Evolutionary conservation across 192 early-diverging fungal species (phyloP), one percentile per base, ranked within the genome.

Genomic region (Linnemannia zychae): DNA sequence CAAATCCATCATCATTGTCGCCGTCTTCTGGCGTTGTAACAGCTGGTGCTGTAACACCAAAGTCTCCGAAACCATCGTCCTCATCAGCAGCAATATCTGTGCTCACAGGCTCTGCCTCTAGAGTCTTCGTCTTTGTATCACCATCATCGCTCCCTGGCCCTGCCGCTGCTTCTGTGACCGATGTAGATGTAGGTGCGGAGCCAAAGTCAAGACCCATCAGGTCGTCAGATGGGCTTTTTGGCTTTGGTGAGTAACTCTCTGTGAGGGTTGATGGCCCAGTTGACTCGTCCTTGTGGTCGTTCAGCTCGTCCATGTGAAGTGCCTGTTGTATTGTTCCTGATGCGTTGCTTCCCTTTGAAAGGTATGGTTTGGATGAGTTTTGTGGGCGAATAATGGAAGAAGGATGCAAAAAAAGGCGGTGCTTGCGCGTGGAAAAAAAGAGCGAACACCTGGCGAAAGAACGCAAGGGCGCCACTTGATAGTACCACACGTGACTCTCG

Each of bases 21-120:
- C 50, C 24, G 52, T 24, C 34, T 67, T 13, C 22, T 47, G 17
- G 40, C 24, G 16, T 73, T 28, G 53, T n/a, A 24, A n/a, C 7
- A 9, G n/a, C 3, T 9, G 53, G 53, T 9, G 53, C 24, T n/a
- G 53, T 11, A n/a, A n/a, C 53, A 57, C 81, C 81, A 71, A 83
- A 78, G 66, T 77, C 81, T 13, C 67, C 81, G 48, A 83, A 83
- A 0, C 36, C 81, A 67, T 74, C 68, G n/a, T 69, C 33, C 3
- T 75, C 66, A 4, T 24, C 47, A 16, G 38, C 40, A n/a, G 22
- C n/a, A 34, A 31, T 38, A 22, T 17, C 31, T 36, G 17, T 74
- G 38, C 40, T 65, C 24, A 76, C 22, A 31, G 0, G n/a, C 7
- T 7, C 33, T 2, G 16, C 0, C 17, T 47, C 38, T 34, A 0